These are phyloP conservation scores for Penicillium sp. DNA, from an alignment of 2,329 filamentous ascomycete species.

Conservation along the genomic window DNA sequence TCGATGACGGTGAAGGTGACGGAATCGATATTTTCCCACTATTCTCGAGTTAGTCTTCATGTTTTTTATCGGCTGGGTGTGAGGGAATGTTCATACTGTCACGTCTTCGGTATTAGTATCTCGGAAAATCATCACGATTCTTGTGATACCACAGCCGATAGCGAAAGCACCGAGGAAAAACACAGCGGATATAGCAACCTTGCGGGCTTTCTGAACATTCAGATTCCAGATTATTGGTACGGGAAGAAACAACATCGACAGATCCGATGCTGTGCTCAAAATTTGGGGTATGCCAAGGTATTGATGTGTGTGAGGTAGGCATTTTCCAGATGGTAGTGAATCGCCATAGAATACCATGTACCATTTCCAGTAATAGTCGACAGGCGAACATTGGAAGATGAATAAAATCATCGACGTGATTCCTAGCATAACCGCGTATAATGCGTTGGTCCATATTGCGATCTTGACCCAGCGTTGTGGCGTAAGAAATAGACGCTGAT, in stretches of 20 bases:
- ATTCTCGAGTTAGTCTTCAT: background rate
- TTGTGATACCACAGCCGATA: background rate
- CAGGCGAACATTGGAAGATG: conserved; percentile 3
- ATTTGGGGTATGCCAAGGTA: background rate
- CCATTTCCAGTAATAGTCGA: conserved; percentile 3
- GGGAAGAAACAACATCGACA: background rate
- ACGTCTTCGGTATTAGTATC: background rate
- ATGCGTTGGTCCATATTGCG: background rate
- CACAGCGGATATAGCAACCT: background rate
- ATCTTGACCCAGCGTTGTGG: conserved; percentile 2
- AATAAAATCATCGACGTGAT: background rate
- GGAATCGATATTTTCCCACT: conserved; percentile 2
- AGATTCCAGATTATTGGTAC: background rate
- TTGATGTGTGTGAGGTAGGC: background rate
- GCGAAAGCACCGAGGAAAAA: conserved; percentile 1
- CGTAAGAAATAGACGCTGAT: background rate
- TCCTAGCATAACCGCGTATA: background rate
- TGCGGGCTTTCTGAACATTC: background rate
- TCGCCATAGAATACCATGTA: background rate
- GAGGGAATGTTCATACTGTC: background rate
- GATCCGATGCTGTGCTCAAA: conserved; percentile 1
- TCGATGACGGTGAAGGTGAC: conserved; percentile 1
- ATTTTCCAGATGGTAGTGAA: background rate
- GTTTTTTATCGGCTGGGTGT: background rate
- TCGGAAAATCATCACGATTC: background rate